Evolutionary conservation across 176 grass and related monocot genomes (phyloP), one percentile per base, ranked within the genome.

Genomic region (Dendrocalamus sinicus): DNA sequence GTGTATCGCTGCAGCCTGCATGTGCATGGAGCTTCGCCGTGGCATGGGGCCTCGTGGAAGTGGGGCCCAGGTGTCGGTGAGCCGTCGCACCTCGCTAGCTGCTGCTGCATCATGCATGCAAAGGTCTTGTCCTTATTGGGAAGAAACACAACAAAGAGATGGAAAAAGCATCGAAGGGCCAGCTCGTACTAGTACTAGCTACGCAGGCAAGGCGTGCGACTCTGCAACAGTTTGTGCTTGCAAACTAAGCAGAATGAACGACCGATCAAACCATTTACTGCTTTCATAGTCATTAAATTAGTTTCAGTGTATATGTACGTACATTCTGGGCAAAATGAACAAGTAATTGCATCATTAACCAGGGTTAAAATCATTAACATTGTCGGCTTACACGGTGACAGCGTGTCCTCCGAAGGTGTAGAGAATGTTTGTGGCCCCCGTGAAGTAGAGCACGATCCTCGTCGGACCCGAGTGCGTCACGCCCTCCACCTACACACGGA

Each of bases 321-420:
- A 19, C 5, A 19, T 6, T 19, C 6, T 54, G 52, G 16, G 16
- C 10, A 2, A 54, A 54, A 1, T 8, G 17, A 20, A 8, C 53
- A 6, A 4, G 35, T 58, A 58, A 58, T 22, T 9, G 9, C 9
- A 63, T 15, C n/a, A 20, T 17, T 6, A 59, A 7, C 5, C 16
- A 60, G 12, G 32, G 75, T 4, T 60, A 60, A 8, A 17, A 12
- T 16, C 16, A 16, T 17, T 35, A 75, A 23, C 3, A 2, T 16
- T 63, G 83, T 90, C 45, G 67, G 20, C 88, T 93, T 93, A 98
- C 95, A 98, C 95, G 40, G 95, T 98, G 83, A 98, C 95, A 68
- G 95, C 95, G 89, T 98, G 95, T 0, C 95, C 95, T 7, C 95
- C 95, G 88, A 98, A 98, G 41, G 95, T 98, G 85, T 98, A 98